A percentile compares a stretch with the other conserved stretches of the same genome.
Conservation (phyloP, 1,139 yeast species). For the Geotrichum macrosporum region DNA sequence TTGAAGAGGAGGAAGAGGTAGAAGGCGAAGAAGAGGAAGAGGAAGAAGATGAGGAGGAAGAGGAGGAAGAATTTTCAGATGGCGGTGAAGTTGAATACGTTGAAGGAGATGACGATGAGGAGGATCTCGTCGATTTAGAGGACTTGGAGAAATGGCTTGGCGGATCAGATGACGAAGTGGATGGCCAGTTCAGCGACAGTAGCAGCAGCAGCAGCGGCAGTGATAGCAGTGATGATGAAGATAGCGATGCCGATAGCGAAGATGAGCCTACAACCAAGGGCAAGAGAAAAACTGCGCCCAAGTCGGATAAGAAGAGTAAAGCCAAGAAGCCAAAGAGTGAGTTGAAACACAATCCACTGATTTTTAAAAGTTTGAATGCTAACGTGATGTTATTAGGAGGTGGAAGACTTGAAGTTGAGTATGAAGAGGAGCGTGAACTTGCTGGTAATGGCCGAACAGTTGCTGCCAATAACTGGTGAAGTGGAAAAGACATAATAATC, state of each 20-base stretch:
- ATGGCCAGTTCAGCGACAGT: conserved; percentile 34
- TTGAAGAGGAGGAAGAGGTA: conserved; percentile 54
- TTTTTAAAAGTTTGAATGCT: background rate
- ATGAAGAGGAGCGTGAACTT: conserved; percentile 56
- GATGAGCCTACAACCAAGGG: conserved; percentile 42
- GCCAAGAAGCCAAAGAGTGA: conserved; percentile 35
- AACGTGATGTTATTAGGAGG: conserved; percentile 34
- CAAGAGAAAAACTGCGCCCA: conserved; percentile 33
- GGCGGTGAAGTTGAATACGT: conserved; percentile 81
- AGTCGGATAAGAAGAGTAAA: conserved; percentile 25
- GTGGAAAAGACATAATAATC: too few species aligned
- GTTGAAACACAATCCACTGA: background rate
- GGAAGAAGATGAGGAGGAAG: conserved; percentile 53
- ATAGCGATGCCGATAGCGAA: conserved; percentile 38
- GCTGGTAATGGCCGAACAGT: conserved; percentile 8
- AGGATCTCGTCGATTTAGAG: conserved; percentile 85
- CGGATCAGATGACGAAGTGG: conserved; percentile 51
- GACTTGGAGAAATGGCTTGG: conserved; percentile 89
- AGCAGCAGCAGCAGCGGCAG: conserved; percentile 25
- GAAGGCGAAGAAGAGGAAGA: conserved; percentile 62
- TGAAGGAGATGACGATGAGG: conserved; percentile 66
- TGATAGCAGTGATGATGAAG: conserved; percentile 21
- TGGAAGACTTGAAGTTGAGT: conserved; percentile 78
- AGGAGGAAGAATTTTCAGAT: conserved; percentile 52
- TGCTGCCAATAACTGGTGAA: conserved; percentile 17